A percentile compares a stretch with the other conserved stretches of the same genome.
These are phyloP conservation scores for Ceratocystis albifundus DNA, from an alignment of 2,329 filamentous ascomycete genomes.

Conservation along the genomic window DNA sequence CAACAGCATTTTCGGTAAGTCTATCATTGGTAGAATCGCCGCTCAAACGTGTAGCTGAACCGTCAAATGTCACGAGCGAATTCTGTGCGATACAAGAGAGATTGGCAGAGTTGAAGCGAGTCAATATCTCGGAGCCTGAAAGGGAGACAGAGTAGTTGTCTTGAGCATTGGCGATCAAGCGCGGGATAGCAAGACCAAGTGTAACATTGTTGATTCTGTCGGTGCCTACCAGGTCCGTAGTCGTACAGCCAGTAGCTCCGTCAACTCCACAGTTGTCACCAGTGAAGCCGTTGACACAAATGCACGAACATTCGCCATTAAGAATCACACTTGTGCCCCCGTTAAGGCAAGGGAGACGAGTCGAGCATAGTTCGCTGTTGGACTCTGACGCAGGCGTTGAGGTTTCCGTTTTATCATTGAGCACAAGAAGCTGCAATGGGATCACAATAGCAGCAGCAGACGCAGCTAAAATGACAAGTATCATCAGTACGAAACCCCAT, in stretches of 20 bases:
- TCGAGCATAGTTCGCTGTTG: constrained; percentile 44
- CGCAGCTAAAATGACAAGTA: constrained; percentile 55
- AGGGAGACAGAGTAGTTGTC: constrained; percentile 67
- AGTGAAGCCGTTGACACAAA: constrained; percentile 82
- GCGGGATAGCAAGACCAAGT: constrained; percentile 65
- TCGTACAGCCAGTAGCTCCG: constrained; percentile 42
- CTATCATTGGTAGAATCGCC: constrained; percentile 15
- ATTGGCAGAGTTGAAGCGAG: constrained; percentile 61
- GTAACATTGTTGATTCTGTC: constrained; percentile 54
- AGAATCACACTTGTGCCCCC: constrained; percentile 65
- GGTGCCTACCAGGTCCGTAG: constrained; percentile 34
- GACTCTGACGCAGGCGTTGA: constrained; percentile 29
- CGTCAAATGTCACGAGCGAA: constrained; percentile 73
- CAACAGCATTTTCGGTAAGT: constrained; percentile 10
- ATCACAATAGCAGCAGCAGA: constrained; percentile 66
- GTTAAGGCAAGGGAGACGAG: constrained; percentile 58
- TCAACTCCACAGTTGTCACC: constrained; percentile 41
- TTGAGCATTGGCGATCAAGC: constrained; percentile 54
- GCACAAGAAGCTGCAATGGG: constrained; percentile 55
- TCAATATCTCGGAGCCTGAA: constrained; percentile 55
- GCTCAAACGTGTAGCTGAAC: constrained; percentile 34
- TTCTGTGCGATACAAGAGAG: constrained; percentile 79
- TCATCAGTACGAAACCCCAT: constrained; percentile 60
- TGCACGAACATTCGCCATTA: constrained; percentile 62
- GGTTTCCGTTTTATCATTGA: constrained; percentile 34